Conservation (phyloP, 1,284 basidiomycete genomes). For the Sphagnurus paluster region DNA sequence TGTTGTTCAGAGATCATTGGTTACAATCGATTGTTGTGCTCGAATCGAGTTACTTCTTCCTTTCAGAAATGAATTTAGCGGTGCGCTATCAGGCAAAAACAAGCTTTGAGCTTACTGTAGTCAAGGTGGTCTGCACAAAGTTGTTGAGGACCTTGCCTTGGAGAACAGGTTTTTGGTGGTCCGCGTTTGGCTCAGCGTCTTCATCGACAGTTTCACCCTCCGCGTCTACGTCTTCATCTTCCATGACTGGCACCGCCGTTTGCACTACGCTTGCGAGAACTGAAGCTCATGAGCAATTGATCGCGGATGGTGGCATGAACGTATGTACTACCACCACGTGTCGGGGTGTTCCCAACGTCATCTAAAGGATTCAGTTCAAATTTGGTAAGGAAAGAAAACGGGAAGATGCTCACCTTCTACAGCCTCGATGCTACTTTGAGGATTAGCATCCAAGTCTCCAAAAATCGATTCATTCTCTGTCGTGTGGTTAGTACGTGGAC, state of each 20-base stretch:
- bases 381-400: not conserved
- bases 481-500: not conserved
- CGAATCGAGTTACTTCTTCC: slow-evolving; percentile 16
- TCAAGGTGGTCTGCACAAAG: too few species aligned
- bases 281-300: slow-evolving; percentile 24
- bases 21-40: slow-evolving; percentile 7
- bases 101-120: too few species aligned
- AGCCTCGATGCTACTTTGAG: not conserved
- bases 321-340: slow-evolving; percentile 18
- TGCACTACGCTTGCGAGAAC: slow-evolving; percentile 15
- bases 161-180: not conserved
- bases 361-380: slow-evolving; percentile 1
- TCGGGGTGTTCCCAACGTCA: slow-evolving; percentile 1
- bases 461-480: slow-evolving; percentile 20
- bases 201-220: not conserved
- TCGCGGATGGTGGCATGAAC: slow-evolving; percentile 19
- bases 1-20: slow-evolving; percentile 11
- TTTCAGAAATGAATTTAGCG: not conserved
- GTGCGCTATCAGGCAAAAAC: not conserved
- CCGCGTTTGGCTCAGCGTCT: not conserved
- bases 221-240: slow-evolving; percentile 6
- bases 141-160: too few species aligned
- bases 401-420: not conserved
- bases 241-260: slow-evolving; percentile 7
- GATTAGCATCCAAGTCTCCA: slow-evolving; percentile 6